Conservation (phyloP, 1,139 yeast genomes). For the Suhomyces coccinellae region DNA sequence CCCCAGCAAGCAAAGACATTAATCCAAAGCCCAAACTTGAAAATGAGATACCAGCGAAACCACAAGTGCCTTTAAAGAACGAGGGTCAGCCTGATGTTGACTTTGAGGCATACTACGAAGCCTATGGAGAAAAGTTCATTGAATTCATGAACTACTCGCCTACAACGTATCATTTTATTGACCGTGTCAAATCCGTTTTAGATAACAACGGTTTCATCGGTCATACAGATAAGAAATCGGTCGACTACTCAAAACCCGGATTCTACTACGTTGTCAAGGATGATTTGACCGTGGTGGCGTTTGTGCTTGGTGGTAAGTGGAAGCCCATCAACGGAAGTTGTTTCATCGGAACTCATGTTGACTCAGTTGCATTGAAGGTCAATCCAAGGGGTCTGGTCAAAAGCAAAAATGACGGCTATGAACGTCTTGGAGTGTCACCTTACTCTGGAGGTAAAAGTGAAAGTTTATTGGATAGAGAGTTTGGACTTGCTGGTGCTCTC, state of each 20-base stretch:
- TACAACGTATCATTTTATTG: constrained; percentile 44
- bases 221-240: constrained; percentile 25
- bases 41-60: no score
- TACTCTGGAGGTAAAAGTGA: constrained; percentile 41
- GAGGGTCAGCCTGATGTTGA: neutral
- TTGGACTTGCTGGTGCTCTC: constrained; percentile 49
- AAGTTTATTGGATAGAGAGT: constrained; percentile 47
- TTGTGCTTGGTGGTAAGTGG: constrained; percentile 44
- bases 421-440: constrained; percentile 45
- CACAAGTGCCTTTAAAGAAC: neutral
- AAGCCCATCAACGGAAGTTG: constrained; percentile 39
- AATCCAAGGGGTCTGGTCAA: constrained; percentile 31
- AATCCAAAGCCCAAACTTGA: no score
- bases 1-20: no score
- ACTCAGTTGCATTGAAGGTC: constrained; percentile 41
- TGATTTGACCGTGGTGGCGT: constrained; percentile 41
- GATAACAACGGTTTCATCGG: constrained; percentile 32
- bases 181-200: constrained; percentile 28
- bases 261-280: constrained; percentile 37
- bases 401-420: constrained; percentile 35
- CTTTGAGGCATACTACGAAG: constrained; percentile 15
- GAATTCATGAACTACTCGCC: constrained; percentile 42
- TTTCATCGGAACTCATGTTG: constrained; percentile 45
- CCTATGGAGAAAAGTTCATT: constrained; percentile 34
- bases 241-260: constrained; percentile 13